Conservation (phyloP, 345 rosid genomes). For the Gossypium ekmanianum region DNA sequence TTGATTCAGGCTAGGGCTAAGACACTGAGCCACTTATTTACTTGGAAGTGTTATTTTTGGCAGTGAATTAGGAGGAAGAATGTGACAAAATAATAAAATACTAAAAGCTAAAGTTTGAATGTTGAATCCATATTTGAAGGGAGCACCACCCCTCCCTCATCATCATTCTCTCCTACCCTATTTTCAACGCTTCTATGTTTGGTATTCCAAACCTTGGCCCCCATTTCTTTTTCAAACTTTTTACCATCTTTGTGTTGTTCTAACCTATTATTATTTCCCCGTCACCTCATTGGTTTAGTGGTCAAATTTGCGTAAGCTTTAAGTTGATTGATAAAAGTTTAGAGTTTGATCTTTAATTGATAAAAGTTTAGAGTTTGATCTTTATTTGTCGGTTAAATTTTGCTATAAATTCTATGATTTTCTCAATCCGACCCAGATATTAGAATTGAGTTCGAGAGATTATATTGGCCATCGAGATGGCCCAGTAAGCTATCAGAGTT, state of each 20-base stretch:
- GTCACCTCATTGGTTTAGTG: too few species aligned
- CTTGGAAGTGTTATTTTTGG: conserved; percentile 15
- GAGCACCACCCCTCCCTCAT: neutral
- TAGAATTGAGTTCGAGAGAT: too few species aligned
- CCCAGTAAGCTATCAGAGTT: too few species aligned
- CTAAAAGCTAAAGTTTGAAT: conserved; percentile 14
- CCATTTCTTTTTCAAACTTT: conserved; percentile 33
- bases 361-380: too few species aligned
- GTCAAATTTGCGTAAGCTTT: too few species aligned
- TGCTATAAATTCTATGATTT: too few species aligned
- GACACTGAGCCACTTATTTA: neutral
- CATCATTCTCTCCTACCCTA: conserved; percentile 11
- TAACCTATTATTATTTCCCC: too few species aligned
- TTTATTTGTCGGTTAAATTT: too few species aligned
- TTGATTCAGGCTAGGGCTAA: neutral
- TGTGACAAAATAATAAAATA: conserved; percentile 19
- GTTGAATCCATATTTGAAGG: neutral
- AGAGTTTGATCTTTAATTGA: too few species aligned
- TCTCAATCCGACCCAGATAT: too few species aligned
- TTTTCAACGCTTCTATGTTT: conserved; percentile 4
- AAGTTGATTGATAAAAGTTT: too few species aligned
- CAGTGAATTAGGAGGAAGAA: conserved; percentile 24
- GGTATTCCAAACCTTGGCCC: conserved; percentile 30
- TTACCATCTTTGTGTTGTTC: conserved; percentile 31
- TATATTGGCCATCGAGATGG: too few species aligned